These are phyloP conservation scores for Fulvia fulva DNA, from an alignment of 2,329 filamentous ascomycete species.

Conservation along the genomic window DNA sequence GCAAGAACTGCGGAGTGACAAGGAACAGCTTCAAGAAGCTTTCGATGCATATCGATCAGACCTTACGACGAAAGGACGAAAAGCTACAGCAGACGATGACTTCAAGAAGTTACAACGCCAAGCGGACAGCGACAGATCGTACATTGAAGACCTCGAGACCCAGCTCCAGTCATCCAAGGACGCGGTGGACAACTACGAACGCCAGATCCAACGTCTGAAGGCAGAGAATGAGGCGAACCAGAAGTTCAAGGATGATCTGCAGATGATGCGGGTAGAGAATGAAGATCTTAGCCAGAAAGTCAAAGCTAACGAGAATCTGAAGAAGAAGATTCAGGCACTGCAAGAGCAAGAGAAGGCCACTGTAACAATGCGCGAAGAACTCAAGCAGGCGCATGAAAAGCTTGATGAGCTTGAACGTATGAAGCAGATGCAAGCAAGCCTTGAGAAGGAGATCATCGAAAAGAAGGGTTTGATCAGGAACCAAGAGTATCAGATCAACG, in stretches of 20 bases:
- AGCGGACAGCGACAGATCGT: slow-evolving; percentile 44
- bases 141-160: slow-evolving; percentile 48
- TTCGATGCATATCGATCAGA: slow-evolving; percentile 46
- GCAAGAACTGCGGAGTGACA: slow-evolving; percentile 39
- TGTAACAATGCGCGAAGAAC: slow-evolving; percentile 42
- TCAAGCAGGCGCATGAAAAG: slow-evolving; percentile 43
- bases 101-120: slow-evolving; percentile 43
- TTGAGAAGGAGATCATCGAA: slow-evolving; percentile 51
- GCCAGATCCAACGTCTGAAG: slow-evolving; percentile 43
- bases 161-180: slow-evolving; percentile 44
- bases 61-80: slow-evolving; percentile 39
- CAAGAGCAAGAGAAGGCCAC: slow-evolving; percentile 46
- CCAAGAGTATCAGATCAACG: slow-evolving; percentile 50
- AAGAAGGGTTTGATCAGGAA: slow-evolving; percentile 48
- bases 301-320: slow-evolving; percentile 51
- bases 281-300: slow-evolving; percentile 48
- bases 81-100: slow-evolving; percentile 38
- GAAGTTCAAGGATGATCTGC: slow-evolving; percentile 49
- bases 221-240: slow-evolving; percentile 43
- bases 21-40: slow-evolving; percentile 46
- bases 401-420: slow-evolving; percentile 44
- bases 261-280: slow-evolving; percentile 46
- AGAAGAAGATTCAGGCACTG: slow-evolving; percentile 51
- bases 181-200: slow-evolving; percentile 44
- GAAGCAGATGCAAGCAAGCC: slow-evolving; percentile 41